Evolutionary conservation across 2,329 filamentous ascomycete species (phyloP).

Genomic region (Drechslerella stenobrocha): DNA sequence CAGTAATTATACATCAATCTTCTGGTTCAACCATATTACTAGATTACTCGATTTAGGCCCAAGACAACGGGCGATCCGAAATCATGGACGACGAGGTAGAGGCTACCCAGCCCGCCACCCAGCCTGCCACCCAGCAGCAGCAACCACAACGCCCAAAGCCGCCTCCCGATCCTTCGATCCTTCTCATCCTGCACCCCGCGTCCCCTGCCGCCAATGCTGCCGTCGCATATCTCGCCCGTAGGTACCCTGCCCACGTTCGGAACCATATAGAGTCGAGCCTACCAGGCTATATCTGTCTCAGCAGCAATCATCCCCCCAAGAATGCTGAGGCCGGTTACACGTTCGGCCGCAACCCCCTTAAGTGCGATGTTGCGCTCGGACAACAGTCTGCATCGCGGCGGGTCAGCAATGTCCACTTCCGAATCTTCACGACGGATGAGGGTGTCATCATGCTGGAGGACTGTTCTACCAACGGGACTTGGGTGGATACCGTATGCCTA

Average conservation of each 20-base stretch:
- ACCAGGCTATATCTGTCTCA: conserved; percentile 50
- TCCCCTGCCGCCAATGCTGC: conserved; percentile 50
- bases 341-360: conserved; percentile 75
- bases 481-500: conserved; percentile 68
- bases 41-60: background rate
- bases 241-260: conserved; percentile 45
- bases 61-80: background rate
- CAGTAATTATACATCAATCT: too few relatives aligned
- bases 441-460: conserved; percentile 91
- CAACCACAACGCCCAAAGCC: conserved; percentile 50
- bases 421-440: conserved; percentile 84
- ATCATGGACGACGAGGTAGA: conserved; percentile 50
- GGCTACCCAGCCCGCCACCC: conserved; percentile 51
- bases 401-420: conserved; percentile 94
- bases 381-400: conserved; percentile 66
- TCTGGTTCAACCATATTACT: background rate
- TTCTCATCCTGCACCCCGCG: conserved; percentile 51
- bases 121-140: conserved; percentile 42
- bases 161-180: conserved; percentile 49
- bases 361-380: conserved; percentile 73
- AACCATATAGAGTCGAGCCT: conserved; percentile 35
- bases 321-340: conserved; percentile 73
- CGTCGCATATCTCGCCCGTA: conserved; percentile 48
- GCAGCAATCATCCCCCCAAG: conserved; percentile 57
- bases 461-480: conserved; percentile 90